A percentile compares a stretch with the other conserved stretches of the same genome.
Evolutionary conservation across 176 grass and related monocot genomes (phyloP).

Genomic region (Puccinellia tenuiflora): DNA sequence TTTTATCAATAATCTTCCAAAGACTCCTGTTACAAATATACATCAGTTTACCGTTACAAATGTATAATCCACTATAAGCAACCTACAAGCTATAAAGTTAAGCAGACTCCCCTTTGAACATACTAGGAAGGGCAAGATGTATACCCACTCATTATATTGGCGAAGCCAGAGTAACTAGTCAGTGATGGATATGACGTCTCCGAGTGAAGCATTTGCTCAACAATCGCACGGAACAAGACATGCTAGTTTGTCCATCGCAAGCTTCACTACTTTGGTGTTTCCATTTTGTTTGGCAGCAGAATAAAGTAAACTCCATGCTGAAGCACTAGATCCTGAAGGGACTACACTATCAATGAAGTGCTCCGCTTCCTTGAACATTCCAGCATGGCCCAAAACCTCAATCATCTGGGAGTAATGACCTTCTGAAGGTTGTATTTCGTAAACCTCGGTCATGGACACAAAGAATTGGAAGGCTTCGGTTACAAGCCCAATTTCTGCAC

Average conservation of each 20-base stretch:
- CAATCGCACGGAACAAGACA: conserved; percentile 2
- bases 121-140: not conserved
- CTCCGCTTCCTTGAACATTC: conserved; percentile 72
- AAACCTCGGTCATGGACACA: conserved; percentile 47
- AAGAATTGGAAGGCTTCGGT: conserved; percentile 55
- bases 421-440: conserved; percentile 43
- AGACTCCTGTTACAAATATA: no score
- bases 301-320: conserved; percentile 40
- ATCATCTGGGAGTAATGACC: conserved; percentile 52
- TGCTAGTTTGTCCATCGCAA: conserved; percentile 39
- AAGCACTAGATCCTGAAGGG: conserved; percentile 33
- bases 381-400: conserved; percentile 41
- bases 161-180: not conserved
- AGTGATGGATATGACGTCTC: not conserved
- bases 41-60: no score
- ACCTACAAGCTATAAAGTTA: no score
- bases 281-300: conserved; percentile 31
- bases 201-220: not conserved
- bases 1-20: no score
- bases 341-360: conserved; percentile 61
- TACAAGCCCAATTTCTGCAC: conserved; percentile 45
- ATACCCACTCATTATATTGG: conserved; percentile 1
- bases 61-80: no score
- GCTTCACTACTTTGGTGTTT: conserved; percentile 18
- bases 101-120: not conserved